phyloP scores from a whole-genome alignment of 2,329 filamentous ascomycete species.

The Dothideomycetes sp. region DNA sequence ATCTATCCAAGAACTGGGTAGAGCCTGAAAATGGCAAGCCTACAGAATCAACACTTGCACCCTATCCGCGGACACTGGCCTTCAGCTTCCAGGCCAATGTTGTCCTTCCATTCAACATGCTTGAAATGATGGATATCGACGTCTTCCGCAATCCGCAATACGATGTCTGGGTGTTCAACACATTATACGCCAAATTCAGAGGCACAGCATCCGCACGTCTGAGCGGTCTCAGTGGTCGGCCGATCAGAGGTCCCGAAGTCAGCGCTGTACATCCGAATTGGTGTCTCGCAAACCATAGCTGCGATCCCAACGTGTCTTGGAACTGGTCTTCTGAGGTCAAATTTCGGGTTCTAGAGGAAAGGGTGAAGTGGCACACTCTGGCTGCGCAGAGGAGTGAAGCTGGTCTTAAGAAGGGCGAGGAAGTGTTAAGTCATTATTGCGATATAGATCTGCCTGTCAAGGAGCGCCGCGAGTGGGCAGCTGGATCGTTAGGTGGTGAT shows the following conservation, averaged over 20 bases:
- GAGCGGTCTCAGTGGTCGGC: slow-evolving; percentile 37
- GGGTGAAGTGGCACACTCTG: slow-evolving; percentile 37
- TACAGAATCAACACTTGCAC: slow-evolving; percentile 5
- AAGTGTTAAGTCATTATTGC: slow-evolving; percentile 91
- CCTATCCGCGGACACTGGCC: slow-evolving; percentile 49
- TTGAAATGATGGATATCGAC: slow-evolving; percentile 78
- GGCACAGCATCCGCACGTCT: slow-evolving; percentile 84
- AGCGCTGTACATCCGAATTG: slow-evolving; percentile 90
- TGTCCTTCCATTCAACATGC: slow-evolving; percentile 60
- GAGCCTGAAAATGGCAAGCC: no score
- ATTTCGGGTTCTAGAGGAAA: slow-evolving; percentile 50
- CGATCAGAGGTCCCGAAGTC: slow-evolving; percentile 75
- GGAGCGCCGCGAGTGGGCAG: slow-evolving; percentile 78
- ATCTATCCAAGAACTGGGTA: slow-evolving; percentile 13
- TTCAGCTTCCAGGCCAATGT: slow-evolving; percentile 72
- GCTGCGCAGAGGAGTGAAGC: slow-evolving; percentile 11
- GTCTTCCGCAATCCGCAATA: slow-evolving; percentile 51
- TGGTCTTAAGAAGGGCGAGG: slow-evolving; percentile 66
- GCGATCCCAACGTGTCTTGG: slow-evolving; percentile 90
- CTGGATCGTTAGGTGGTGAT: slow-evolving; percentile 74
- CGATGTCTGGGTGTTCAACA: slow-evolving; percentile 80
- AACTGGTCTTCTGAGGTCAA: slow-evolving; percentile 77
- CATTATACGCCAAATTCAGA: slow-evolving; percentile 82
- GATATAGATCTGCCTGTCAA: slow-evolving; percentile 69
- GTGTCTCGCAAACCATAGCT: slow-evolving; percentile 95